A percentile compares a stretch with the other conserved stretches of the same genome.
Evolutionary conservation across 2,329 filamentous ascomycete species (phyloP).

Genomic region (Colletotrichum nymphaeae): DNA sequence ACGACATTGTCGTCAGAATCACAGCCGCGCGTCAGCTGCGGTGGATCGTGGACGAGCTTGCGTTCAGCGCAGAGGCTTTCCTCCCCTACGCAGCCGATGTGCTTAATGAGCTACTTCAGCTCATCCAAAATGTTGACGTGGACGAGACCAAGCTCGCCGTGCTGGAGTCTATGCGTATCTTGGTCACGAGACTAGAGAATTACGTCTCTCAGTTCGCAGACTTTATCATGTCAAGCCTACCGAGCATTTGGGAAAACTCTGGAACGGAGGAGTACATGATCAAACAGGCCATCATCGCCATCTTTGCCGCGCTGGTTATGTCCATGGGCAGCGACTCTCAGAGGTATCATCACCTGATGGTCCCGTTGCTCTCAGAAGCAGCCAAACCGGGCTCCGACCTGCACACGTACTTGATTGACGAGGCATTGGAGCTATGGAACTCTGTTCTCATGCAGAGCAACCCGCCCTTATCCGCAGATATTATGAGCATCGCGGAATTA

Average conservation of each 20-base stretch:
- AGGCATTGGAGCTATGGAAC: constrained; percentile 90
- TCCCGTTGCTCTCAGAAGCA: constrained; percentile 85
- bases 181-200: constrained; percentile 85
- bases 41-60: constrained; percentile 84
- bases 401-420: constrained; percentile 87
- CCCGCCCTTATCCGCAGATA: constrained; percentile 68
- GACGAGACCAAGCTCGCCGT: constrained; percentile 93
- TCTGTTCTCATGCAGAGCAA: constrained; percentile 76
- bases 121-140: constrained; percentile 83
- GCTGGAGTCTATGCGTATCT: constrained; percentile 84
- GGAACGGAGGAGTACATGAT: constrained; percentile 86
- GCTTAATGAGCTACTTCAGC: constrained; percentile 76
- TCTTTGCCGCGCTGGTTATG: constrained; percentile 86
- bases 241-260: constrained; percentile 85
- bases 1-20: constrained; percentile 92
- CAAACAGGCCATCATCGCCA: constrained; percentile 91
- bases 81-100: constrained; percentile 81
- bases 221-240: constrained; percentile 83
- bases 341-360: constrained; percentile 81
- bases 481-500: constrained; percentile 72
- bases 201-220: constrained; percentile 78
- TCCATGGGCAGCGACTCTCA: constrained; percentile 84
- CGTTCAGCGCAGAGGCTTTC: constrained; percentile 80
- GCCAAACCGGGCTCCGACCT: constrained; percentile 80
- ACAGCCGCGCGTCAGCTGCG: constrained; percentile 90